Evolutionary conservation across 2,329 filamentous ascomycete species (phyloP).

Genomic region (Coniochaeta sp.): DNA sequence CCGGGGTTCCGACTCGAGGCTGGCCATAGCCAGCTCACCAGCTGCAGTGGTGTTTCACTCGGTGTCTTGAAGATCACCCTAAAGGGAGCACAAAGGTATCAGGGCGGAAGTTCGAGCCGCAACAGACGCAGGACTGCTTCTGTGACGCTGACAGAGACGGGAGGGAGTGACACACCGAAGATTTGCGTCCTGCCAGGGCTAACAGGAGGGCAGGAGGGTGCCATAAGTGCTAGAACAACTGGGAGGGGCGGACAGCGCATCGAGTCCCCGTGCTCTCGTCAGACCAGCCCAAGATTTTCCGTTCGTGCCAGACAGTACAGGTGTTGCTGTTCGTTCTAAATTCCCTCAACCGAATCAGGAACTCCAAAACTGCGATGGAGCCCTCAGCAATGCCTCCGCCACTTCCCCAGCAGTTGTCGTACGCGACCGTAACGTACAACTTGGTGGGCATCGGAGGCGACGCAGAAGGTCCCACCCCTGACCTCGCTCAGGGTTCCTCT

Average conservation of each 20-base stretch:
- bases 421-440: background rate
- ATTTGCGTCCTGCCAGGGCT: background rate
- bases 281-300: background rate
- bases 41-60: too few relatives aligned
- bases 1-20: too few relatives aligned
- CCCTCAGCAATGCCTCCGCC: background rate
- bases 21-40: too few relatives aligned
- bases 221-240: background rate
- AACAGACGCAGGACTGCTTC: background rate
- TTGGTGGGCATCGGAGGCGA: too few relatives aligned
- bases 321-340: background rate
- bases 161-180: background rate
- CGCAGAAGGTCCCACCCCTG: background rate
- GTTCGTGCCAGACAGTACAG: background rate
- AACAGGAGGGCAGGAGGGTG: background rate
- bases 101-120: too few relatives aligned
- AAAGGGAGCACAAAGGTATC: too few relatives aligned
- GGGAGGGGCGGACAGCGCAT: background rate
- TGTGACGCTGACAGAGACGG: background rate
- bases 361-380: background rate
- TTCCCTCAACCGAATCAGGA: background rate
- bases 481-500: background rate
- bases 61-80: too few relatives aligned
- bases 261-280: background rate
- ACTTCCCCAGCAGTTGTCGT: background rate